Conservation (phyloP, 768 basidiomycete genomes). For the Kwoniella heveanensis region DNA sequence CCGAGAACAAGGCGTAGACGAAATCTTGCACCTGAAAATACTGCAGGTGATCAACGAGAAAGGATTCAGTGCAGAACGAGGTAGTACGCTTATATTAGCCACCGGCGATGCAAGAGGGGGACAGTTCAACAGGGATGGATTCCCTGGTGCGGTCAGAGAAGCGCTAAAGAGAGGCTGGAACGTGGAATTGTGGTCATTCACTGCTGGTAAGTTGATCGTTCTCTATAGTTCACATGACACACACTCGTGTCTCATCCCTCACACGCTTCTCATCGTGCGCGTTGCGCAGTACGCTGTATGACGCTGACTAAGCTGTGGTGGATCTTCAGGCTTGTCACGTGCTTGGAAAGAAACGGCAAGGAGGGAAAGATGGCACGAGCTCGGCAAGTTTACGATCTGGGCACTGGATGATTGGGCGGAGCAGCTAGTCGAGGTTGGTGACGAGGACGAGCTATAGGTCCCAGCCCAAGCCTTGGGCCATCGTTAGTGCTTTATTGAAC, state of each 20-base stretch:
- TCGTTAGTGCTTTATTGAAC: too few relatives aligned
- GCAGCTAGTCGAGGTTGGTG: constrained; percentile 45
- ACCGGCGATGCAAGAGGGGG: constrained; percentile 92
- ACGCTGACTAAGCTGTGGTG: neutral
- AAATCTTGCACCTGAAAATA: constrained; percentile 87
- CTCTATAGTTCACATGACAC: too few relatives aligned
- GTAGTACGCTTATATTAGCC: constrained; percentile 72
- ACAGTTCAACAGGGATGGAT: constrained; percentile 91
- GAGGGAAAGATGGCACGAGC: constrained; percentile 40
- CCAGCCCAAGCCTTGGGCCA: neutral
- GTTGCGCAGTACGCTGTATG: neutral
- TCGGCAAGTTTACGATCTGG: constrained; percentile 43
- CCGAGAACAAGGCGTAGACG: constrained; percentile 91
- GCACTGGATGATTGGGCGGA: constrained; percentile 50
- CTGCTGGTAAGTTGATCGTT: constrained; percentile 60
- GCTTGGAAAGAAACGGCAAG: constrained; percentile 47
- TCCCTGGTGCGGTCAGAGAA: constrained; percentile 79
- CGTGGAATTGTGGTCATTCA: constrained; percentile 94
- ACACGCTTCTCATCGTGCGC: too few relatives aligned
- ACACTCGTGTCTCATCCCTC: too few relatives aligned
- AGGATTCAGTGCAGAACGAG: constrained; percentile 60
- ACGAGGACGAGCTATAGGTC: constrained; percentile 12
- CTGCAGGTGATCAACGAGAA: constrained; percentile 69
- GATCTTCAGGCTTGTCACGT: constrained; percentile 42
- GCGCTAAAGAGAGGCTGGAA: constrained; percentile 88